Conservation (phyloP, 306 rosid species). For the Quercus dentata region DNA sequence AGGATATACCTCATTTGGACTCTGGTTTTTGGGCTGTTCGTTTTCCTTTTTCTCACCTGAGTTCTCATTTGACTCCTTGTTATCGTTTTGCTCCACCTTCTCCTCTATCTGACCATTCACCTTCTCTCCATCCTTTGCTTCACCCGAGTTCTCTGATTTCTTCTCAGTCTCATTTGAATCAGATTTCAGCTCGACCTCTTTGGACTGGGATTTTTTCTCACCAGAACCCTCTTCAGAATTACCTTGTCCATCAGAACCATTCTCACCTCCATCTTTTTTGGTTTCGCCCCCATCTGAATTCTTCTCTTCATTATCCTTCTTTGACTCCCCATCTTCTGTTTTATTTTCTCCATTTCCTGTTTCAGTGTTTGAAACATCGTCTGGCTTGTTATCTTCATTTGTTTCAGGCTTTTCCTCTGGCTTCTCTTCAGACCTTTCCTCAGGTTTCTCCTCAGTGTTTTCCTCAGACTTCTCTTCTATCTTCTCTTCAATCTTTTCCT, state of each 20-base stretch:
- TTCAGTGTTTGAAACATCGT: conserved; percentile 15
- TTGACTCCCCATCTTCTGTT: conserved; percentile 37
- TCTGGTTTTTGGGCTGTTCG: conserved; percentile 37
- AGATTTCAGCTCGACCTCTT: conserved; percentile 42
- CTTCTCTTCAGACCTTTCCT: conserved; percentile 26
- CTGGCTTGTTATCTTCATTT: conserved; percentile 31
- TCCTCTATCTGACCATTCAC: conserved; percentile 36
- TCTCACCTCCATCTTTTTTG: conserved; percentile 27
- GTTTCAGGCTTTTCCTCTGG: conserved; percentile 21
- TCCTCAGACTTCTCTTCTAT: conserved; percentile 23
- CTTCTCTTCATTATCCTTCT: conserved; percentile 41
- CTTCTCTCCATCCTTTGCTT: conserved; percentile 27
- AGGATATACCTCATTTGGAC: conserved; percentile 56
- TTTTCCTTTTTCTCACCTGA: conserved; percentile 50
- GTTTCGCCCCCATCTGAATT: conserved; percentile 29
- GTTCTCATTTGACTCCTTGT: conserved; percentile 36
- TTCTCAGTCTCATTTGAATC: conserved; percentile 42
- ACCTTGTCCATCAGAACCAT: neutral
- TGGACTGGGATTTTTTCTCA: conserved; percentile 43
- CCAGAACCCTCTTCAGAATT: conserved; percentile 25
- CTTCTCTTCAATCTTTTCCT: conserved; percentile 26
- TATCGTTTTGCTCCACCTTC: conserved; percentile 48
- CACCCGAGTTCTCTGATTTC: conserved; percentile 34
- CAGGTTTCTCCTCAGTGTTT: conserved; percentile 31
- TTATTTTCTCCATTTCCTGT: conserved; percentile 40